phyloP scores from a whole-genome alignment of 306 rosid genomes.

The Corylus heterophylla region DNA sequence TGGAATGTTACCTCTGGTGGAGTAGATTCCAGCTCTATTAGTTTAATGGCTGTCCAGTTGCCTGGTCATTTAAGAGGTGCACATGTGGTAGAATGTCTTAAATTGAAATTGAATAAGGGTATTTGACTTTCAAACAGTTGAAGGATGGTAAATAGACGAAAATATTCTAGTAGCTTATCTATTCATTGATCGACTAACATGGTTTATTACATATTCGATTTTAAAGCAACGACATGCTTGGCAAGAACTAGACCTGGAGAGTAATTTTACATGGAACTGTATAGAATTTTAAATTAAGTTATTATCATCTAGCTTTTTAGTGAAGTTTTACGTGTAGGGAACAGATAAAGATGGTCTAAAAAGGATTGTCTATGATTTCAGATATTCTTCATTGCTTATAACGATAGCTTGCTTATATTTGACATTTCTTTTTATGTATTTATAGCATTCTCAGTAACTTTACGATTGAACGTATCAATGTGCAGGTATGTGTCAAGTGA shows the following conservation, averaged over 20 bases:
- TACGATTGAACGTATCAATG: conserved; percentile 16
- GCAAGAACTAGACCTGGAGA: not conserved
- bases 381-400: not conserved
- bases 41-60: not conserved
- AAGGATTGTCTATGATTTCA: not conserved
- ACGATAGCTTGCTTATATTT: not conserved
- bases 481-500: conserved; percentile 91
- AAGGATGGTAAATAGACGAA: not conserved
- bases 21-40: not conserved
- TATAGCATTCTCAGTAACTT: conserved; percentile 8
- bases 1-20: not conserved
- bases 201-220: not conserved
- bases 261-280: not conserved
- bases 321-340: not conserved
- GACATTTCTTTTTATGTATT: conserved; percentile 17
- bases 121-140: not conserved
- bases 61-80: not conserved
- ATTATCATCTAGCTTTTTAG: not conserved
- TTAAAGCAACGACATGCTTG: not conserved
- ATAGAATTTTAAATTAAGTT: not conserved
- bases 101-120: not conserved
- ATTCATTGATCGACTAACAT: not conserved
- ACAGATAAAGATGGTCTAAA: not conserved
- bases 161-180: not conserved
- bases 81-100: not conserved